These are phyloP conservation scores for Withania somnifera DNA, from an alignment of 305 asterid genomes.

Conservation along the genomic window DNA sequence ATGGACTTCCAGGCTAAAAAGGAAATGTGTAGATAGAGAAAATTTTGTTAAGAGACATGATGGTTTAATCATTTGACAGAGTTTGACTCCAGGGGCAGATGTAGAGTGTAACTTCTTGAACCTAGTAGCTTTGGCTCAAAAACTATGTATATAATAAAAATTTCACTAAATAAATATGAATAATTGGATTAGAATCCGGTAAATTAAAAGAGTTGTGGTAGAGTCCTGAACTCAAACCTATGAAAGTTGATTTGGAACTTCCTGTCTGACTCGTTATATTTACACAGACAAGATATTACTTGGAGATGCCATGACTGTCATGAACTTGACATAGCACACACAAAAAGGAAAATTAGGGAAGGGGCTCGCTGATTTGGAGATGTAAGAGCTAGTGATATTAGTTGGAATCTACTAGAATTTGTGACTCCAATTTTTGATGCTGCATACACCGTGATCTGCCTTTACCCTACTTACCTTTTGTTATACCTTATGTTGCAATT, in stretches of 20 bases:
- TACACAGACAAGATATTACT: neutral
- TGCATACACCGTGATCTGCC: neutral
- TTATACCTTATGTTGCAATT: neutral
- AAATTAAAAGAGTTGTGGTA: neutral
- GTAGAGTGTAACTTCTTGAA: too few relatives aligned
- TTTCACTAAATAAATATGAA: neutral
- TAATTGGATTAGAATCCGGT: neutral
- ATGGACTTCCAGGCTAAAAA: neutral
- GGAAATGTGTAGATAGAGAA: neutral
- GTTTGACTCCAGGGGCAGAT: neutral
- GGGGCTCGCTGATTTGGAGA: neutral
- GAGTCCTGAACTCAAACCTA: neutral
- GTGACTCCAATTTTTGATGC: neutral
- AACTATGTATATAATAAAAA: neutral
- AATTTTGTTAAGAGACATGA: neutral
- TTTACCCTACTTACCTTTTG: neutral
- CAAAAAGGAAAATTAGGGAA: neutral
- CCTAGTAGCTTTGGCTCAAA: neutral
- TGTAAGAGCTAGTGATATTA: neutral
- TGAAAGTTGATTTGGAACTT: neutral
- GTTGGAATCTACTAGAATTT: neutral
- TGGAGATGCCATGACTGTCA: neutral
- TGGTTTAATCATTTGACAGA: neutral
- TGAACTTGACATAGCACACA: neutral
- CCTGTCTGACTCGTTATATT: neutral